Percentiles rank a stretch among this genome's conserved stretches.
These are phyloP conservation scores for Wickerhamiella spandovensis DNA, from an alignment of 805 yeast genomes.

Conservation along the genomic window DNA sequence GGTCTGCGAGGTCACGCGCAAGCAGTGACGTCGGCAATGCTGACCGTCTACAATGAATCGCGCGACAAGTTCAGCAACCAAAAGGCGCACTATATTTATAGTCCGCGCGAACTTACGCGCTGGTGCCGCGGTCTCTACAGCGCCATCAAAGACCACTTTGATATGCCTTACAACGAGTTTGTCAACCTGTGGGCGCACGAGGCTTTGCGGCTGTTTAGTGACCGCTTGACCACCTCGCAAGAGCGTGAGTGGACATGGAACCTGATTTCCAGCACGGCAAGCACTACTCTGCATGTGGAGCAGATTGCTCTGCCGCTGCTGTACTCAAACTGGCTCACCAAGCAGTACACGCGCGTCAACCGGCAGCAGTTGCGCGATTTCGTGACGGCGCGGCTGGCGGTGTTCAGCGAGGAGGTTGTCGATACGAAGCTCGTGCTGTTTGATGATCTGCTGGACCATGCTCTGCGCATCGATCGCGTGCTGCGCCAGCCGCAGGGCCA, in stretches of 20 bases:
- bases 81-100: slow-evolving; percentile 55
- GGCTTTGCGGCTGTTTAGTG: slow-evolving; percentile 63
- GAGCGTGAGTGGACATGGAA: slow-evolving; percentile 40
- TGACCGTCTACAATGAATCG: slow-evolving; percentile 43
- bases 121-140: slow-evolving; percentile 69
- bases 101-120: slow-evolving; percentile 85
- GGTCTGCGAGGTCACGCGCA: slow-evolving; percentile 40
- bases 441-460: slow-evolving; percentile 60
- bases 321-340: slow-evolving; percentile 63
- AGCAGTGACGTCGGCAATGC: slow-evolving; percentile 49
- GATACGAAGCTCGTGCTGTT: slow-evolving; percentile 48
- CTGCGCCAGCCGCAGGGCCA: slow-evolving; percentile 83
- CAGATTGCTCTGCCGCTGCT: slow-evolving; percentile 42
- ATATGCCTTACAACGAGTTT: slow-evolving; percentile 31
- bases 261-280: slow-evolving; percentile 18
- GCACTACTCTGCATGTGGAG: slow-evolving; percentile 10
- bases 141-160: slow-evolving; percentile 30
- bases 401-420: slow-evolving; percentile 68
- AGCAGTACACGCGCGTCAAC: slow-evolving; percentile 44
- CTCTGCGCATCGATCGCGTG: slow-evolving; percentile 68
- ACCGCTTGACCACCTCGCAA: slow-evolving; percentile 38
- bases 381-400: slow-evolving; percentile 46
- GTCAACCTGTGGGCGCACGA: slow-evolving; percentile 71
- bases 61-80: slow-evolving; percentile 6
- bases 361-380: slow-evolving; percentile 37